phyloP scores from a whole-genome alignment of 805 yeast genomes.

The Lachancea meyersii region DNA sequence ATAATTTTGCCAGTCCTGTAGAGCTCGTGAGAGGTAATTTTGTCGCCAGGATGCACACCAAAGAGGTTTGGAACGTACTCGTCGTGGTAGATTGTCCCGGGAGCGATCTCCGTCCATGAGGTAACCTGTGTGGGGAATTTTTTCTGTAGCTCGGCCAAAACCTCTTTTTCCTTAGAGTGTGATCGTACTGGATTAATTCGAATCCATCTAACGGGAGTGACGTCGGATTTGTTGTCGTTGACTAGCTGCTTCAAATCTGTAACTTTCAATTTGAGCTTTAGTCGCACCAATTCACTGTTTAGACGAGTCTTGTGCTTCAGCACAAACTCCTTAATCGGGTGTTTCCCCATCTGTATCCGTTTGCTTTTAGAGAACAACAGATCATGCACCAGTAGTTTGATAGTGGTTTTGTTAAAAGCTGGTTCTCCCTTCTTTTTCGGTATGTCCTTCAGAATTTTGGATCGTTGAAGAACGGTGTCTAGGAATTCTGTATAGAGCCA shows the following conservation, averaged over 20 bases:
- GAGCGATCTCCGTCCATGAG: constrained; percentile 38
- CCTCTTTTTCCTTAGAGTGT: constrained; percentile 26
- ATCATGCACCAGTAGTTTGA: constrained; percentile 70
- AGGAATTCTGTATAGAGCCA: constrained; percentile 64
- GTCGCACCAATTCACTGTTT: constrained; percentile 71
- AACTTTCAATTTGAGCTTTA: constrained; percentile 68
- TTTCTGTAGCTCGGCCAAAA: constrained; percentile 22
- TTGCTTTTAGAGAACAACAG: constrained; percentile 67
- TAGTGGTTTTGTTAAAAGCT: constrained; percentile 35
- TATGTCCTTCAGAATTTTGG: constrained; percentile 51
- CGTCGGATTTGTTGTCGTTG: constrained; percentile 42
- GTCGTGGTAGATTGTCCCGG: constrained; percentile 68
- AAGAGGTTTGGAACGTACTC: constrained; percentile 65
- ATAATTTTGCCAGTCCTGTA: constrained; percentile 74
- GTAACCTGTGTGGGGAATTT: constrained; percentile 41
- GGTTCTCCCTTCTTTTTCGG: constrained; percentile 44
- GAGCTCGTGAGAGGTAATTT: constrained; percentile 57
- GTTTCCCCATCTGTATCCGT: constrained; percentile 83
- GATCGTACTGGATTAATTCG: constrained; percentile 62
- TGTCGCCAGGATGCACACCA: constrained; percentile 76
- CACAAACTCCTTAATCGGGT: constrained; percentile 75
- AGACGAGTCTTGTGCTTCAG: constrained; percentile 73
- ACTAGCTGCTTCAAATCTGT: constrained; percentile 47
- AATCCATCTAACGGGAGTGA: constrained; percentile 77
- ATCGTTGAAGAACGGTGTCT: constrained; percentile 53